Base-by-base conservation (phyloP, 768 basidiomycete species). In the Suillus subaureus region DNA sequence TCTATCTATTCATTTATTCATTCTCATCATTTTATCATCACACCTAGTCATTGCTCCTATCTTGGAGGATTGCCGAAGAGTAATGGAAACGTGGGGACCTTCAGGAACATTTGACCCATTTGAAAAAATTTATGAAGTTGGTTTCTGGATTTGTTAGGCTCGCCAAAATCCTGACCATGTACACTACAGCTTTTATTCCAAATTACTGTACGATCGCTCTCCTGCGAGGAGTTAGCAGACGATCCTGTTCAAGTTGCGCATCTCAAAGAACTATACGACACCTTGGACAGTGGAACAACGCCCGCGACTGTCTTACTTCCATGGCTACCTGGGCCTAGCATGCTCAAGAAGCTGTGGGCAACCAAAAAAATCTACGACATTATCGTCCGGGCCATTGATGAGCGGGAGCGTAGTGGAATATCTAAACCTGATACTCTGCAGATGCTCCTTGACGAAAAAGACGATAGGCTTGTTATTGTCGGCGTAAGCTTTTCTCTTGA, bases 301-400 rank as follows among this genome's bases (percentile, higher is more conserved):
- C 89, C 91, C 1, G 83, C 87, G 2, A 89, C 88, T 4, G 82
- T 93, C 63, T 83, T 93, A 18, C 76, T 91, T 37, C 91, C 91
- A 43, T 93, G 91, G 91, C 78, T 93, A 58, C 91, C 91, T 11
- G 86, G 84, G 54, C 88, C 87, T 5, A 88, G 89, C 23, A 90
- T 90, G 87, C 74, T 92, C 62, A 84, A 78, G 70, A 91, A 91
- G 73, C 74, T 91, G 47, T 82, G 85, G 75, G 87, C 91, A 18
- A 92, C 91, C 39, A 92, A 91, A 75, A 79, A 87, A 69, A 88
- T 93, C 64, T 92, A 92, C 73, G 85, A 88, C 68, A 91, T 93
- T 68, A 75, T 92, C 61, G 80, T 81, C 60, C 74, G 74, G 13
- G 85, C 86, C 45, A 85, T 92, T 66, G 81, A 83, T 63, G 78